Evolutionary conservation across 2,329 filamentous ascomycete species (phyloP), one percentile per base, ranked within the genome.

Genomic region (Fusarium algeriense): DNA sequence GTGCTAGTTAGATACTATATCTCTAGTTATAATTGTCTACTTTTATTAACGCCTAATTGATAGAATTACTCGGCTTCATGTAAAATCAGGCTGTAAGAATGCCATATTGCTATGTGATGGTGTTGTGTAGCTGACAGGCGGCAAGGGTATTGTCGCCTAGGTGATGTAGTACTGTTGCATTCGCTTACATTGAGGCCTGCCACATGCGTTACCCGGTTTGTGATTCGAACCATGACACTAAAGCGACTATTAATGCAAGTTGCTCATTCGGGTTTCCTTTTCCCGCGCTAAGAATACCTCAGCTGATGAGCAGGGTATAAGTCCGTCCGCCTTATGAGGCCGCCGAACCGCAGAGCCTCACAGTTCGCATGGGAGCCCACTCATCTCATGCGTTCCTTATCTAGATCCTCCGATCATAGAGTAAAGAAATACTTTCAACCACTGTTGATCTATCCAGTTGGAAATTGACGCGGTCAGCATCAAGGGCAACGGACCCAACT

Each of bases 261-360:
- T 5, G 17, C 32, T 34, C 11, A 2, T 23, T 55, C 15, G 2
- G 14, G 14, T 4, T 23, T 34, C 3, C 10, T 43, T 14, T 3
- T 15, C 28, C 44, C 44, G 14, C 35, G 10, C 13, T 14, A 37
- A 12, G 35, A 37, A 37, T 15, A 13, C 7, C 19, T 19, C 34
- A 5, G 15, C 19, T 15, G 26, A n/a, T 38, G 50, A 32, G 34
- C 15, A 50, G 32, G 10, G 15, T 6, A 14, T 3, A 37, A 15
- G 11, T 23, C 26, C 11, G 34, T 34, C 6, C 17, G 53, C 53
- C 55, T 50, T 38, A 40, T 50, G 26, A 58, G 55, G 34, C 26
- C 34, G 19, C 43, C 44, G 34, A 50, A 58, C 43, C n/a, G 55
- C 55, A 58, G 55, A 58, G 46, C 46, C 56, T 53, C 56, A 59